Conservation (phyloP, 2,329 filamentous ascomycete species). For the Thielaviopsis punctulata region DNA sequence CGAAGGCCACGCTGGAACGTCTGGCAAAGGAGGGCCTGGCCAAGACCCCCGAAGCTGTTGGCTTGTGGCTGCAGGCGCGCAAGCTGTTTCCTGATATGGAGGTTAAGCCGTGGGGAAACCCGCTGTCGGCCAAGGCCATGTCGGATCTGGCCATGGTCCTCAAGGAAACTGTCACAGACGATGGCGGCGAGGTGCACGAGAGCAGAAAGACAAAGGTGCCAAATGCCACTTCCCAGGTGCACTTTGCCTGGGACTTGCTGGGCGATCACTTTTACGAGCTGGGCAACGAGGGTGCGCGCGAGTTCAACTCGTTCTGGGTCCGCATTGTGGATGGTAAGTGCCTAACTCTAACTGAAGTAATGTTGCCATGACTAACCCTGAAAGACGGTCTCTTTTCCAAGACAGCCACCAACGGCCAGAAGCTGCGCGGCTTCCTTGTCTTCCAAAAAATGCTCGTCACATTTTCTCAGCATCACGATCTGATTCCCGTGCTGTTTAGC, state of each 20-base stretch:
- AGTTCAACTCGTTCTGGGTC: conserved; percentile 68
- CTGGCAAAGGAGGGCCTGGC: conserved; percentile 49
- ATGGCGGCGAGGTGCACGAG: conserved; percentile 22
- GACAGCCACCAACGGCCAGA: conserved; percentile 69
- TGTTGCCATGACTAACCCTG: not conserved
- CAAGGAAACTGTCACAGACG: conserved; percentile 47
- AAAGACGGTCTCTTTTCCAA: conserved; percentile 69
- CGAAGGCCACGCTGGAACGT: conserved; percentile 43
- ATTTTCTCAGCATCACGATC: conserved; percentile 27
- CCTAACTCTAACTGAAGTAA: not conserved
- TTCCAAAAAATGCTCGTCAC: conserved; percentile 57
- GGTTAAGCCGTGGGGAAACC: conserved; percentile 60
- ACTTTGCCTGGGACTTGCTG: conserved; percentile 77
- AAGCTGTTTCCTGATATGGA: conserved; percentile 46
- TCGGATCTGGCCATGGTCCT: conserved; percentile 56
- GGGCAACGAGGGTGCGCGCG: conserved; percentile 21
- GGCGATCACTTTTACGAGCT: conserved; percentile 34
- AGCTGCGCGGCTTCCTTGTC: conserved; percentile 80
- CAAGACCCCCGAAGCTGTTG: conserved; percentile 74
- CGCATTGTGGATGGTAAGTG: conserved; percentile 67
- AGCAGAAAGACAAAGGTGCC: conserved; percentile 40
- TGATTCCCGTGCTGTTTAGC: conserved; percentile 51
- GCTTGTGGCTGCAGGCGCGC: conserved; percentile 63
- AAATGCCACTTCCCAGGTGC: conserved; percentile 62
- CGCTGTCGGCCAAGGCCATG: conserved; percentile 51